Conservation (phyloP, 495 filamentous ascomycete genomes). For the Penicillium cinerascens region DNA sequence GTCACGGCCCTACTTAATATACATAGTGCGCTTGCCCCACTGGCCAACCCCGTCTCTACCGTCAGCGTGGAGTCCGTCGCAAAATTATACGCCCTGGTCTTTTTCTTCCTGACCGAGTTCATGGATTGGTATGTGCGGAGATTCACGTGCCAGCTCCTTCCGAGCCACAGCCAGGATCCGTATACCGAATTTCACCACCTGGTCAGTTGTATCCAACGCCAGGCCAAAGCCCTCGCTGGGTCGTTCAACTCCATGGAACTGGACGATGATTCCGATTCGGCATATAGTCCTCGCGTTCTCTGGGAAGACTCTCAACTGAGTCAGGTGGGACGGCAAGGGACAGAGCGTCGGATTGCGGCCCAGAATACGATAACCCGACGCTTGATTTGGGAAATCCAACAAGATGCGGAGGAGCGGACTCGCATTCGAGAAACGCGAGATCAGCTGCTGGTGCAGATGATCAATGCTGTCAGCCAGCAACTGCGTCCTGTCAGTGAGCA, state of each 20-base stretch:
- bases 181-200: conserved; percentile 42
- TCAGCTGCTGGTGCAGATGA: conserved; percentile 26
- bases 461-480: conserved; percentile 23
- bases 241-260: conserved; percentile 25
- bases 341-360: conserved; percentile 33
- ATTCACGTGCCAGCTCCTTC: conserved; percentile 40
- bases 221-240: conserved; percentile 21
- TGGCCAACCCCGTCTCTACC: conserved; percentile 13
- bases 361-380: conserved; percentile 40
- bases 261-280: conserved; percentile 25
- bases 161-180: conserved; percentile 44
- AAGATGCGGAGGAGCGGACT: conserved; percentile 31
- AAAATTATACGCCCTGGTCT: conserved; percentile 42
- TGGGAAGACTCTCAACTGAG: conserved; percentile 39
- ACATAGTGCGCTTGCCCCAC: conserved; percentile 34
- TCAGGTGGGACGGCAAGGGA: conserved; percentile 38
- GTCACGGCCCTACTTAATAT: conserved; percentile 41
- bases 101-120: conserved; percentile 46
- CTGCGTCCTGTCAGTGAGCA: conserved; percentile 27
- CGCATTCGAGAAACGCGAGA: conserved; percentile 26
- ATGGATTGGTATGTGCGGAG: conserved; percentile 47
- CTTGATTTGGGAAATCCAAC: conserved; percentile 44
- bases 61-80: conserved; percentile 30
- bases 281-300: conserved; percentile 22
- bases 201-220: conserved; percentile 35